Percentiles rank a stretch among this genome's conserved stretches.
phyloP scores from a whole-genome alignment of 2,329 filamentous ascomycete species.

The Penicillium sclerotiorum region DNA sequence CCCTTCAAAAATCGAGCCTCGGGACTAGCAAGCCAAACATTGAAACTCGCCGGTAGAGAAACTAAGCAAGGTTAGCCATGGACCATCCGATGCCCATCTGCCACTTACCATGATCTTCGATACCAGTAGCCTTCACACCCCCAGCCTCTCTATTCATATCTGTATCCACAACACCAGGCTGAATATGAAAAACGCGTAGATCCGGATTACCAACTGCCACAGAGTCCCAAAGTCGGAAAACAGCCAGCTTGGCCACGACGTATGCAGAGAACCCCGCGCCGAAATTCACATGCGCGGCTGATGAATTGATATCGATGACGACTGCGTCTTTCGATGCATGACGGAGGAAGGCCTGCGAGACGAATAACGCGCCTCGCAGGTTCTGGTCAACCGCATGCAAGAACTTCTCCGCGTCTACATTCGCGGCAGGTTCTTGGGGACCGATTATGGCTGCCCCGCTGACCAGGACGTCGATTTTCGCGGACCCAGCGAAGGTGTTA shows the following conservation, averaged over 20 bases:
- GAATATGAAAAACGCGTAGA: conserved; percentile 35
- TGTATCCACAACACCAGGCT: conserved; percentile 27
- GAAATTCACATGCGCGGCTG: conserved; percentile 38
- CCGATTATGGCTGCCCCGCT: conserved; percentile 41
- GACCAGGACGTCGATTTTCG: conserved; percentile 44
- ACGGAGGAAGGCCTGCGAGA: conserved; percentile 32
- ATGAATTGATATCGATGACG: conserved; percentile 40
- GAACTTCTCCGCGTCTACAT: conserved; percentile 35
- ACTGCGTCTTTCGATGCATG: conserved; percentile 34
- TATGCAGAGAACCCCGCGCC: conserved; percentile 27
- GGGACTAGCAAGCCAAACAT: conserved; percentile 48
- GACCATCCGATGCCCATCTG: not conserved
- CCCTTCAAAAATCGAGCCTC: conserved; percentile 53
- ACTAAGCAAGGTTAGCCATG: conserved; percentile 13
- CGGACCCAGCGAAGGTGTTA: not conserved
- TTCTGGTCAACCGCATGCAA: conserved; percentile 18
- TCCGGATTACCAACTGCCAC: conserved; percentile 24
- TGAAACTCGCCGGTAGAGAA: conserved; percentile 45
- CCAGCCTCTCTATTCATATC: conserved; percentile 18
- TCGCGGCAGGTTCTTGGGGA: conserved; percentile 28
- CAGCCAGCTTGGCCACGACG: conserved; percentile 32
- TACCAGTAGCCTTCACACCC: not conserved
- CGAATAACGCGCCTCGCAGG: conserved; percentile 4
- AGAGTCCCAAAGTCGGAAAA: conserved; percentile 35
- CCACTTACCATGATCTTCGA: not conserved